Base-by-base conservation (phyloP, 2,329 filamentous ascomycete genomes). In the Aspergillus ochraceus region DNA sequence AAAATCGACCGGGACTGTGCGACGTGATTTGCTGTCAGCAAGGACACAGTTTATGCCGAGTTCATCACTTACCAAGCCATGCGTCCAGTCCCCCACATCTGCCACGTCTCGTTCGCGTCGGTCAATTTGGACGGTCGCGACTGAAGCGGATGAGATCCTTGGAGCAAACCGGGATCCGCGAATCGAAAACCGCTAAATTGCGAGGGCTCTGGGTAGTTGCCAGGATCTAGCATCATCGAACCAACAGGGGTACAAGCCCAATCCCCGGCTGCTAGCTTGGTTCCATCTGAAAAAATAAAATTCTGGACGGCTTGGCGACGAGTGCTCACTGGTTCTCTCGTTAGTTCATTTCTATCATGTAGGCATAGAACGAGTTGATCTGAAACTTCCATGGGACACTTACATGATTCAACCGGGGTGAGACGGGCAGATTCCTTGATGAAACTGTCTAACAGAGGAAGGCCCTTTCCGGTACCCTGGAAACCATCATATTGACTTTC, bases 391-490 rank as follows among this genome's bases (percentile, higher is more conserved):
- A 24, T 20, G 12, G 2, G 3, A 24, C 2, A 11, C 45, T 4
- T 24, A 47, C 45, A 20, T 6, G 20, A n/a, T 4, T 26, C 12
- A 46, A 26, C 20, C 2, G 20, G 32, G 5, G 52, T 54, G 3
- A 45, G 36, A 20, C 52, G 52, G 4, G 36, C 20, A 3, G 52
- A 47, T 14, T 54, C 52, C 4, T 46, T 45, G 12, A 54, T 46
- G 17, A 54, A 54, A 9, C 52, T 54, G 6, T 54, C 52, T 12
- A 54, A 22, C 6, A 54, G 52, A 29, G 52, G 52, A 3, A 54
- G 20, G 8, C 36, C 52, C 11, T 17, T 10, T 3, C 19, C 36
- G 3, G 29, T 54, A 2, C 29, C 14, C 5, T 24, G 20, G 22
- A 54, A 54, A 32, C n/a, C 52, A n/a, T 22, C 19, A 17, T 19